Conservation (phyloP, 768 basidiomycete species). For the Clitopilus passeckerianus region DNA sequence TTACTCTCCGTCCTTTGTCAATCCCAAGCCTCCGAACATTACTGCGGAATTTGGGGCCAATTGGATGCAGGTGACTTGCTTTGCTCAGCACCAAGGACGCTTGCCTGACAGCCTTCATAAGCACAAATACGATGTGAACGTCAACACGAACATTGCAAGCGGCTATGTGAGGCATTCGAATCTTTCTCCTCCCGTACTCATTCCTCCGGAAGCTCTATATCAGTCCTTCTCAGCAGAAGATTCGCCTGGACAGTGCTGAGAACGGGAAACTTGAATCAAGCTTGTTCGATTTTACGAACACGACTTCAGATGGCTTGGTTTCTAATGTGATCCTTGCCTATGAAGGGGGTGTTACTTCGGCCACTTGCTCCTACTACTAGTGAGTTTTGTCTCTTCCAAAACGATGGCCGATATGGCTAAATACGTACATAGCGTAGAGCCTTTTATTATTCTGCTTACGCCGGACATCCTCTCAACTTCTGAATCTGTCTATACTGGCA, state of each 20-base stretch:
- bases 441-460: conserved; percentile 19
- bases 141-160: conserved; percentile 10
- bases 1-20: conserved; percentile 12
- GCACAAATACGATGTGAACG: conserved; percentile 13
- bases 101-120: neutral
- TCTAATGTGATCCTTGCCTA: conserved; percentile 17
- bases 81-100: neutral
- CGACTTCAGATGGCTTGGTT: conserved; percentile 20
- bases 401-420: too few relatives aligned
- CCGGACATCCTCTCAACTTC: conserved; percentile 16
- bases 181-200: neutral
- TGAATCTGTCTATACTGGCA: conserved; percentile 20
- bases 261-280: conserved; percentile 17
- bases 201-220: conserved; percentile 17
- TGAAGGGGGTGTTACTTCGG: conserved; percentile 11
- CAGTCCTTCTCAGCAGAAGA: conserved; percentile 19
- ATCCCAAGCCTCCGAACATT: conserved; percentile 11
- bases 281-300: conserved; percentile 21
- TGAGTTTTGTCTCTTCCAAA: conserved; percentile 2
- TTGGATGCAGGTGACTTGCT: conserved; percentile 12
- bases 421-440: conserved; percentile 6
- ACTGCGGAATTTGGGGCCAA: conserved; percentile 12
- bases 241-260: conserved; percentile 18
- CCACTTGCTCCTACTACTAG: conserved; percentile 20
- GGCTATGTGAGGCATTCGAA: conserved; percentile 6